A percentile compares a stretch with the other conserved stretches of the same genome.
Conservation (phyloP, 2,329 filamentous ascomycete species). For the Chrysosporium queenslandicum region DNA sequence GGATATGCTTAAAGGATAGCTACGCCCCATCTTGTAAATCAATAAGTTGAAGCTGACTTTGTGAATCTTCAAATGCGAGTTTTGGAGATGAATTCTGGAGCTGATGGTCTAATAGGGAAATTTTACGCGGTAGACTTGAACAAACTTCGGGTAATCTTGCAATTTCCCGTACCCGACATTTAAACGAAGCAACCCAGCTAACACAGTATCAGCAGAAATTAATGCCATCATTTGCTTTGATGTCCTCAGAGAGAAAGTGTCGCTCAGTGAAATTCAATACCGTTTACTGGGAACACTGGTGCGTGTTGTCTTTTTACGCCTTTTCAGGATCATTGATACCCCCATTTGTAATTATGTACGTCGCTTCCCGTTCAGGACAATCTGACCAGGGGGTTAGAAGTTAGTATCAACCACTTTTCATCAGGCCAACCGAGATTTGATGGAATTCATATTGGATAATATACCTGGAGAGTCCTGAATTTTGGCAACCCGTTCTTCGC, state of each 20-base stretch:
- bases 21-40: slow-evolving; percentile 4
- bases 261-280: too few species aligned
- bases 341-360: slow-evolving; percentile 59
- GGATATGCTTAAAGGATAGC: slow-evolving; percentile 30
- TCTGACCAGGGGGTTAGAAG: slow-evolving; percentile 35
- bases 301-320: slow-evolving; percentile 29
- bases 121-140: slow-evolving; percentile 1
- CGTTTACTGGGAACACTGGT: too few species aligned
- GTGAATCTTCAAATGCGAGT: background rate
- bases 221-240: too few species aligned
- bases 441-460: slow-evolving; percentile 11
- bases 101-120: background rate
- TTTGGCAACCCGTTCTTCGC: slow-evolving; percentile 61
- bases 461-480: slow-evolving; percentile 57
- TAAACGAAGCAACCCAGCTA: too few species aligned
- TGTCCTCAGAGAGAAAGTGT: too few species aligned
- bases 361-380: slow-evolving; percentile 58
- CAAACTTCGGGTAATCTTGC: background rate
- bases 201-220: too few species aligned
- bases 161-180: background rate
- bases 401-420: slow-evolving; percentile 5
- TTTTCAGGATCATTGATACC: slow-evolving; percentile 60
- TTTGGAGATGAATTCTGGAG: background rate
- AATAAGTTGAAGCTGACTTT: background rate
- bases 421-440: background rate